These are phyloP conservation scores for Castanospermum australe DNA, from an alignment of 306 rosid genomes.

Conservation along the genomic window DNA sequence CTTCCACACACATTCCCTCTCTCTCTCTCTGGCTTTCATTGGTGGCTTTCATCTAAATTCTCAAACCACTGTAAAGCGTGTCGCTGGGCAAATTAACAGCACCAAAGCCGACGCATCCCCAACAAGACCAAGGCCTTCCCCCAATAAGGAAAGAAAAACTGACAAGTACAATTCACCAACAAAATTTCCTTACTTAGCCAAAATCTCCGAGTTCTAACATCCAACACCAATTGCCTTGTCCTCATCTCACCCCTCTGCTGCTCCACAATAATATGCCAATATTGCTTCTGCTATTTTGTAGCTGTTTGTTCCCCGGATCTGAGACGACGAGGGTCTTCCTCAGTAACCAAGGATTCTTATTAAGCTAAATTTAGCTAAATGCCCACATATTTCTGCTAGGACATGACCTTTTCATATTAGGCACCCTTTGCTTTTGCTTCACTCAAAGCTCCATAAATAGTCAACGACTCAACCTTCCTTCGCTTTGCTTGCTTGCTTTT, in stretches of 20 bases:
- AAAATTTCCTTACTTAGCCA: not conserved
- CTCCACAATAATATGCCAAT: not conserved
- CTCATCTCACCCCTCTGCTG: not conserved
- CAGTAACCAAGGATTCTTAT: slow-evolving; percentile 19
- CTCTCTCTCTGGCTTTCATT: slow-evolving; percentile 15
- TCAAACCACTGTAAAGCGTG: not conserved
- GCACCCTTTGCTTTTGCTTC: slow-evolving; percentile 12
- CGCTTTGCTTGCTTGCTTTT: not conserved
- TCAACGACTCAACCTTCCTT: not conserved
- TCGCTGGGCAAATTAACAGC: not conserved
- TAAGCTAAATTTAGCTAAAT: slow-evolving; percentile 50
- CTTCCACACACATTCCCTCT: not conserved
- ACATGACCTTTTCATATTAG: slow-evolving; percentile 31
- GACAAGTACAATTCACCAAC: not conserved
- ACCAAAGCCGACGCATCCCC: slow-evolving; percentile 17
- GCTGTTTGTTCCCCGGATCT: slow-evolving; percentile 35
- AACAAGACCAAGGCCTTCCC: slow-evolving; percentile 4
- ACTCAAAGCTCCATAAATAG: slow-evolving; percentile 26
- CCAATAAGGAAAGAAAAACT: slow-evolving; percentile 41
- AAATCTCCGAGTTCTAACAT: not conserved
- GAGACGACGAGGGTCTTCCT: not conserved
- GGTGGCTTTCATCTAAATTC: slow-evolving; percentile 47
- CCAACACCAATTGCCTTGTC: not conserved
- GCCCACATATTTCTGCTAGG: slow-evolving; percentile 23
- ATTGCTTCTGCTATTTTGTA: not conserved